Percentiles rank a stretch among this genome's conserved stretches.
phyloP scores from a whole-genome alignment of 768 basidiomycete genomes.

The Nidularia sp. region DNA sequence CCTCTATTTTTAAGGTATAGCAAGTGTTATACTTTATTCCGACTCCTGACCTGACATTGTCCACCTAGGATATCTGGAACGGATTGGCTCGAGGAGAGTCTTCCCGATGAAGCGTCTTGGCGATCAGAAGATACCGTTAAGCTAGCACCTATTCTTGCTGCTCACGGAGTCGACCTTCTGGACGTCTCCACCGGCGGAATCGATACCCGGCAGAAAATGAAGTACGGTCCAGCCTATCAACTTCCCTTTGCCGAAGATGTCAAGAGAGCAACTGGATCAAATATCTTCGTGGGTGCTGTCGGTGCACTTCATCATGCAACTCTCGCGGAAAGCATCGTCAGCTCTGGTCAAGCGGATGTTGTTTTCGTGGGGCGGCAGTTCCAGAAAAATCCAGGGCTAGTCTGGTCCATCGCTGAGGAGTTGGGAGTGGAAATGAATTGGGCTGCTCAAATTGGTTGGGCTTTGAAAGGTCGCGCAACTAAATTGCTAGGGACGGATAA shows the following conservation, averaged over 20 bases:
- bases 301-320: constrained; percentile 47
- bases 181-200: constrained; percentile 71
- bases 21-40: too few relatives aligned
- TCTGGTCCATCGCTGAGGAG: too few relatives aligned
- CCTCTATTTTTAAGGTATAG: constrained; percentile 73
- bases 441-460: too few relatives aligned
- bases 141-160: constrained; percentile 65
- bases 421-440: too few relatives aligned
- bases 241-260: constrained; percentile 61
- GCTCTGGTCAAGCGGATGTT: constrained; percentile 67
- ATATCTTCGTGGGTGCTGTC: constrained; percentile 66
- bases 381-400: constrained; percentile 44
- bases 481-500: too few relatives aligned
- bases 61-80: constrained; percentile 25
- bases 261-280: constrained; percentile 53
- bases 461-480: too few relatives aligned
- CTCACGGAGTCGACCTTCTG: constrained; percentile 70
- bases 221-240: constrained; percentile 56
- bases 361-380: constrained; percentile 66
- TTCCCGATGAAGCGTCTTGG: constrained; percentile 48
- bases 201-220: constrained; percentile 56
- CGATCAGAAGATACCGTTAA: constrained; percentile 66
- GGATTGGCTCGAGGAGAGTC: constrained; percentile 59
- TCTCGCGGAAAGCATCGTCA: constrained; percentile 50
- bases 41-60: too few relatives aligned